Conservation (phyloP, 2,329 filamentous ascomycete genomes). For the Alternaria gansuensis region DNA sequence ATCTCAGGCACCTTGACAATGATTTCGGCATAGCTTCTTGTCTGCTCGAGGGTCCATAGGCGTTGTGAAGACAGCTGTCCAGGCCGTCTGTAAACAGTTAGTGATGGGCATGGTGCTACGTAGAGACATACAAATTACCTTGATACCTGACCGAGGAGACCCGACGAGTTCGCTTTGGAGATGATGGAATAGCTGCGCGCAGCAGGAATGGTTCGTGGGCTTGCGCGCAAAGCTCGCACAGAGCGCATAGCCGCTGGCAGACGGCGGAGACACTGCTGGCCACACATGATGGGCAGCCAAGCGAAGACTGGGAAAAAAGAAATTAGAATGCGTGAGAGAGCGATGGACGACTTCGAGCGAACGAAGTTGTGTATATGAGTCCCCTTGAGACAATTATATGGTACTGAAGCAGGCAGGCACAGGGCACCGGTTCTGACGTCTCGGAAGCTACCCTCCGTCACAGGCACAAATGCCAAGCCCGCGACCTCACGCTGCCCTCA, state of each 20-base stretch:
- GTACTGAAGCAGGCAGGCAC: slow-evolving; percentile 26
- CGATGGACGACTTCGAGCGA: slow-evolving; percentile 22
- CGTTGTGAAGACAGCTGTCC: slow-evolving; percentile 40
- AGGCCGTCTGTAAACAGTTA: slow-evolving; percentile 41
- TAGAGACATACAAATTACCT: slow-evolving; percentile 26
- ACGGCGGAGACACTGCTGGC: slow-evolving; percentile 53
- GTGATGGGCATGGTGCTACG: slow-evolving; percentile 5
- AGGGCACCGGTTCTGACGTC: slow-evolving; percentile 40
- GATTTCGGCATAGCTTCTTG: slow-evolving; percentile 70
- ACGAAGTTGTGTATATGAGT: slow-evolving; percentile 3
- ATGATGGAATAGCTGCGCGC: slow-evolving; percentile 49
- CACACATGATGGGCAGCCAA: slow-evolving; percentile 42
- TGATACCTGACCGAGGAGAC: slow-evolving; percentile 44
- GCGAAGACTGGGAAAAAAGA: slow-evolving; percentile 21
- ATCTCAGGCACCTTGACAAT: slow-evolving; percentile 95
- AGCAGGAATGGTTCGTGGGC: slow-evolving; percentile 38
- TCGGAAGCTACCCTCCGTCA: slow-evolving; percentile 39
- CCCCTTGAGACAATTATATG: slow-evolving; percentile 43
- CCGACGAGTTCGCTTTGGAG: slow-evolving; percentile 45
- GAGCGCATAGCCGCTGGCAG: slow-evolving; percentile 44
- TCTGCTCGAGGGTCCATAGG: slow-evolving; percentile 43
- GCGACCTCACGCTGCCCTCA: slow-evolving; percentile 37
- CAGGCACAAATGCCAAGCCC: slow-evolving; percentile 38
- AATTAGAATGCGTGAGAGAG: slow-evolving; percentile 16
- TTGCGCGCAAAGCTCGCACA: slow-evolving; percentile 43